These are phyloP conservation scores for Calocybe indica DNA, from an alignment of 768 basidiomycete genomes.

Conservation along the genomic window DNA sequence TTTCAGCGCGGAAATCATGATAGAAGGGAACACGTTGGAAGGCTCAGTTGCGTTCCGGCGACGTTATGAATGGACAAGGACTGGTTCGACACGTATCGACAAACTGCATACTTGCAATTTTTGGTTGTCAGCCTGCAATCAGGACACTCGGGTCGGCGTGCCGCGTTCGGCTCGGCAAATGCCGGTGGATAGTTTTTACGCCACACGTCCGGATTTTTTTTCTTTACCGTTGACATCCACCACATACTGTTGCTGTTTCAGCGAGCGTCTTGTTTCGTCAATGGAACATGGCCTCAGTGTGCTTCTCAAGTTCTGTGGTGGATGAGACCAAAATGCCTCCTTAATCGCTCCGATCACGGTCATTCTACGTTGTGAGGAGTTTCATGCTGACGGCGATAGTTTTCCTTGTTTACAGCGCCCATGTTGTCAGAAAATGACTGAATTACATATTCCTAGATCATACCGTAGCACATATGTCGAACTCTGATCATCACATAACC, in stretches of 20 bases:
- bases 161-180: constrained; percentile 8
- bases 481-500: not conserved
- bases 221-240: constrained; percentile 25
- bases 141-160: not conserved
- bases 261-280: constrained; percentile 57
- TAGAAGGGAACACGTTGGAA: not conserved
- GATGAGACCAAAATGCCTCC: constrained; percentile 54
- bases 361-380: constrained; percentile 68
- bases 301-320: constrained; percentile 28
- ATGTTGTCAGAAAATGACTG: too few relatives aligned
- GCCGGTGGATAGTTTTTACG: constrained; percentile 9
- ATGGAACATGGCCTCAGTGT: constrained; percentile 39
- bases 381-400: constrained; percentile 78
- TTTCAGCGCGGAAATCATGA: constrained; percentile 24
- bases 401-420: not conserved
- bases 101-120: not conserved
- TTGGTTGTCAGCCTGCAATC: too few relatives aligned
- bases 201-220: constrained; percentile 3
- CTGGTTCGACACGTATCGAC: not conserved
- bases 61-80: too few relatives aligned
- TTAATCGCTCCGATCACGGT: constrained; percentile 83
- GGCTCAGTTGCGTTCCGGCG: not conserved
- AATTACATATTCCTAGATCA: too few relatives aligned
- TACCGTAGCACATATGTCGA: not conserved
- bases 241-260: constrained; percentile 21